A percentile compares a stretch with the other conserved stretches of the same genome.
Evolutionary conservation across 306 rosid genomes (phyloP).

Genomic region (Benincasa hispida): DNA sequence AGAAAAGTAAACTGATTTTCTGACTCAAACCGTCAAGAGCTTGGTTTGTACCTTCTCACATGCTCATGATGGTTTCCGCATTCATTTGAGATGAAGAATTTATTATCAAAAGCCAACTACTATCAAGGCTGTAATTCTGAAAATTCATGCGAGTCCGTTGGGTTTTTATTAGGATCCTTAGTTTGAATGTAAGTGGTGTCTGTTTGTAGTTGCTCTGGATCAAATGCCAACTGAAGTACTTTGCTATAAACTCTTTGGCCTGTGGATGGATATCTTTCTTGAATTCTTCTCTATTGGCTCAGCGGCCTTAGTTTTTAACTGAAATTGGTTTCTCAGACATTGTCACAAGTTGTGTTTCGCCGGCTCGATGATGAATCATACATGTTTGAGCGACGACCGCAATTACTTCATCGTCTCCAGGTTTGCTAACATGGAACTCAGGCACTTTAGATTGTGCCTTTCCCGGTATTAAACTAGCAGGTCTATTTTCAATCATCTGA

Average conservation of each 20-base stretch:
- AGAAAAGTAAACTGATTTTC: background rate
- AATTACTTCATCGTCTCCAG: conserved; percentile 93
- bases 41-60: background rate
- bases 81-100: background rate
- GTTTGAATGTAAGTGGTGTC: background rate
- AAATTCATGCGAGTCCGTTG: background rate
- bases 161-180: background rate
- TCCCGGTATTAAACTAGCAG: background rate
- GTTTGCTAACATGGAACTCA: conserved; percentile 10
- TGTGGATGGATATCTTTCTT: background rate
- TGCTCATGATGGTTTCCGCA: background rate
- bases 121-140: background rate
- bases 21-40: background rate
- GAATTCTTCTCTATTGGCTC: background rate
- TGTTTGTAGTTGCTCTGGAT: background rate
- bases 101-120: background rate
- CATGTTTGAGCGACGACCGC: conserved; percentile 84
- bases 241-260: background rate
- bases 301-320: background rate
- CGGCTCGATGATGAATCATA: conserved; percentile 91
- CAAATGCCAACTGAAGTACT: background rate
- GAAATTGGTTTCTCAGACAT: conserved; percentile 35
- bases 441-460: background rate
- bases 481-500: background rate
- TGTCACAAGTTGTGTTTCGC: conserved; percentile 81